These are phyloP conservation scores for Santalum album DNA, from an alignment of 164 flowering plant species.

Conservation along the genomic window DNA sequence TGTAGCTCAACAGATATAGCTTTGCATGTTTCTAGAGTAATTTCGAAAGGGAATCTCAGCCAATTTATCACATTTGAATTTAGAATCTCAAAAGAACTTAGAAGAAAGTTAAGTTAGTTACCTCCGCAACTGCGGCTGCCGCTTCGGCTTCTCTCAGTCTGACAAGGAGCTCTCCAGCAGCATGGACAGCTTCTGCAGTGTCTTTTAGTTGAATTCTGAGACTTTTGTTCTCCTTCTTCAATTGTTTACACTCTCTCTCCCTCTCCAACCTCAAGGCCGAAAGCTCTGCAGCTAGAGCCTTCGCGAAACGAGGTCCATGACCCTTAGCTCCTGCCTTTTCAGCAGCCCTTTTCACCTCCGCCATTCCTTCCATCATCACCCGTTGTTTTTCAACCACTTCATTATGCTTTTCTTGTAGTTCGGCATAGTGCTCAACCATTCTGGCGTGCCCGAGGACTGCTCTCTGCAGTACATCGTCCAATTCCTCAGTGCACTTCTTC, in stretches of 20 bases:
- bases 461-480: conserved; percentile 79
- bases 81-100: too few relatives aligned
- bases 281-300: conserved; percentile 81
- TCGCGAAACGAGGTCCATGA: conserved; percentile 52
- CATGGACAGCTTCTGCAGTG: conserved; percentile 98
- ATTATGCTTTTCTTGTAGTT: conserved; percentile 79
- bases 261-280: conserved; percentile 70
- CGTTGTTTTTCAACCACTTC: conserved; percentile 57
- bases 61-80: too few relatives aligned
- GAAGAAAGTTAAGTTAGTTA: conserved; percentile 9
- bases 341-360: conserved; percentile 82
- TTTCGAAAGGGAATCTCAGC: too few relatives aligned
- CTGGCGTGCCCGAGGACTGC: conserved; percentile 76
- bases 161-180: conserved; percentile 94
- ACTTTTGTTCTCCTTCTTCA: conserved; percentile 77
- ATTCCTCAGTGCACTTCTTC: conserved; percentile 68
- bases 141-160: conserved; percentile 89
- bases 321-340: conserved; percentile 75
- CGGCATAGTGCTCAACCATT: conserved; percentile 86
- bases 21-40: too few relatives aligned
- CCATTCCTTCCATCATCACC: conserved; percentile 70
- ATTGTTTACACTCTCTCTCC: conserved; percentile 66
- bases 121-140: conserved; percentile 70
- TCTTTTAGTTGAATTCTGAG: conserved; percentile 78
- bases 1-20: too few relatives aligned